Percentiles rank a stretch among this genome's conserved stretches.
Conservation (phyloP, 352 stramenopile species). For the Globisporangium apiculatum region DNA sequence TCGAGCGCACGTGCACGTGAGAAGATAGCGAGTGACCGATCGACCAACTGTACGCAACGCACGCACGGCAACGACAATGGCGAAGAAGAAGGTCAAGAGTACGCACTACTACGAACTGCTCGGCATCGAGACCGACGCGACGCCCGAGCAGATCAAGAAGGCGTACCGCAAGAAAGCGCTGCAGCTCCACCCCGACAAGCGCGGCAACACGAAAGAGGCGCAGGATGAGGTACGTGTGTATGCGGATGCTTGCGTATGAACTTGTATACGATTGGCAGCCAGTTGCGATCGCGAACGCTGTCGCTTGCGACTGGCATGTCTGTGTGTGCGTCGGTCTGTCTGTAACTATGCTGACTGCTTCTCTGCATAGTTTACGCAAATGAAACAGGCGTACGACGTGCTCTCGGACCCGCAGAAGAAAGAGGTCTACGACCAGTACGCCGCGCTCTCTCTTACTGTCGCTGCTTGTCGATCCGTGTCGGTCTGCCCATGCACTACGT, state of each 20-base stretch:
- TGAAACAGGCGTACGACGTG: constrained; percentile 92
- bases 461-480: no score
- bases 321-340: no score
- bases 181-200: constrained; percentile 90
- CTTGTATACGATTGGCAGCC: neutral
- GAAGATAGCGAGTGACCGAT: no score
- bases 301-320: neutral
- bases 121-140: constrained; percentile 63
- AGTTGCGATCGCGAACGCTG: neutral
- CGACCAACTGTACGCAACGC: neutral
- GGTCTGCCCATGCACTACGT: no score
- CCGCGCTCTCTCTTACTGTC: neutral
- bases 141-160: constrained; percentile 87
- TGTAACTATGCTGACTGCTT: neutral
- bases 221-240: constrained; percentile 47
- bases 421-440: constrained; percentile 74
- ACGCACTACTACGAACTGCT: constrained; percentile 82
- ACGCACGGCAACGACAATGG: constrained; percentile 1
- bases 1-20: no score
- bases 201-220: constrained; percentile 69
- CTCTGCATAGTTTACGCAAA: constrained; percentile 75
- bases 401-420: constrained; percentile 85
- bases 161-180: constrained; percentile 88
- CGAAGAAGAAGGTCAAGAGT: constrained; percentile 62
- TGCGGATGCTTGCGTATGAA: constrained; percentile 18